Evolutionary conservation across 2,329 filamentous ascomycete genomes (phyloP), one percentile per base, ranked within the genome.

Genomic region (Didymella glomerata): DNA sequence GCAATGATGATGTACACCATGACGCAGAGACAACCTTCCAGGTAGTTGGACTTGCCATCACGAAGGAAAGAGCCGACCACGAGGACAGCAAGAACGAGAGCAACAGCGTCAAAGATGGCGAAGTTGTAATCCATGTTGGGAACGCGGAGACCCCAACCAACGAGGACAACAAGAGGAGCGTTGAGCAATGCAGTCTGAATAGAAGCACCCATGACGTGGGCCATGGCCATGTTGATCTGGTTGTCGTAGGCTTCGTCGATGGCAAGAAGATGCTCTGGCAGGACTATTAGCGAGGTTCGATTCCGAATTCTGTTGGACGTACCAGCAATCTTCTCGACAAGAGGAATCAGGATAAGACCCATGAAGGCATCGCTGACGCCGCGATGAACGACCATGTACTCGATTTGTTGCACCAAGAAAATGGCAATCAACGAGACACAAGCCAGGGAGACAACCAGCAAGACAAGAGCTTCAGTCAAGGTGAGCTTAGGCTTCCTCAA

Each of bases 171-270:
- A 4, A 97, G 84, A 0, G 93, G 93, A 0, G 89, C 92, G 74
- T 96, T 97, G 72, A 97, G 87, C 30, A 97, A 84, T 1, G 93
- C 92, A 0, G 93, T 97, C 78, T 97, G 93, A 58, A 97, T 89
- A 0, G 91, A 94, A 2, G 92, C 89, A 46, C 92, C 92, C 41
- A 97, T 86, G 52, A 95, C 91, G 75, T 97, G 92, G 44, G 91
- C 90, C 25, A 95, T 83, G 0, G 92, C 91, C 76, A 93, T 89
- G 79, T 95, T 95, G 83, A 93, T 92, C 68, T 90, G 88, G 73
- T 91, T 87, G 68, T 92, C 90, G 83, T 88, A 94, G 24, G 92
- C 92, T 82, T 96, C 92, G 68, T 95, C 91, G 58, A 96, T 83
- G 41, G 91, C 90, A 2, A 90, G 93, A 46, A 96, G 80, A 77